These are phyloP conservation scores for Citrus sinensis DNA, from an alignment of 345 rosid species.

Conservation along the genomic window DNA sequence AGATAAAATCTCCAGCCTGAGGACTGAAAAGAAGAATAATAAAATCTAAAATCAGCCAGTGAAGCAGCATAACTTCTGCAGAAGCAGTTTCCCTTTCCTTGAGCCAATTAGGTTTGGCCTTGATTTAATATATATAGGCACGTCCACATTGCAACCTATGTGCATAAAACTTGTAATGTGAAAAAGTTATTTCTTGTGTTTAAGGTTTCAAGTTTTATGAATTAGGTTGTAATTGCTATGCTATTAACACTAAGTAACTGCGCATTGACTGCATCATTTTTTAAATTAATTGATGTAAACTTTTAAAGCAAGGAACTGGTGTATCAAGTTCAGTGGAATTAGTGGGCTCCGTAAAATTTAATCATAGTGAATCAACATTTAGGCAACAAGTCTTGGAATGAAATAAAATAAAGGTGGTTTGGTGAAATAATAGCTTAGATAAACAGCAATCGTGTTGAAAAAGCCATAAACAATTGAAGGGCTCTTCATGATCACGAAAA, in stretches of 20 bases:
- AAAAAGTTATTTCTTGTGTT: too few species aligned
- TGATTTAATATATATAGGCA: too few species aligned
- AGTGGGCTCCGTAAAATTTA: neutral
- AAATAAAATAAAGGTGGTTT: neutral
- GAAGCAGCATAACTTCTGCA: too few species aligned
- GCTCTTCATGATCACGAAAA: neutral
- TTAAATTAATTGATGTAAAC: neutral
- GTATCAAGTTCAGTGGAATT: neutral
- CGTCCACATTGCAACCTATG: too few species aligned
- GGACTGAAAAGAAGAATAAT: too few species aligned
- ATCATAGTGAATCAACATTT: neutral
- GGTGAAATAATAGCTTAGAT: neutral
- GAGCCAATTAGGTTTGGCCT: too few species aligned
- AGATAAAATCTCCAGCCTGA: too few species aligned
- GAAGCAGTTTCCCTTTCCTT: too few species aligned
- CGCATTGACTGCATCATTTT: neutral
- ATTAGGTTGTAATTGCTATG: neutral
- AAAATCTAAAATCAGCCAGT: too few species aligned
- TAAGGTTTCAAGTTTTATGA: neutral
- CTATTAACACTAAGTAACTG: neutral
- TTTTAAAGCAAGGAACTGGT: neutral
- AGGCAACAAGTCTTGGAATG: neutral
- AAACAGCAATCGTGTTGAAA: neutral
- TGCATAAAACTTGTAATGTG: too few species aligned
- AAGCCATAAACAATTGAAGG: neutral